phyloP scores from a whole-genome alignment of 352 stramenopile genomes.

The Albugo candida region DNA sequence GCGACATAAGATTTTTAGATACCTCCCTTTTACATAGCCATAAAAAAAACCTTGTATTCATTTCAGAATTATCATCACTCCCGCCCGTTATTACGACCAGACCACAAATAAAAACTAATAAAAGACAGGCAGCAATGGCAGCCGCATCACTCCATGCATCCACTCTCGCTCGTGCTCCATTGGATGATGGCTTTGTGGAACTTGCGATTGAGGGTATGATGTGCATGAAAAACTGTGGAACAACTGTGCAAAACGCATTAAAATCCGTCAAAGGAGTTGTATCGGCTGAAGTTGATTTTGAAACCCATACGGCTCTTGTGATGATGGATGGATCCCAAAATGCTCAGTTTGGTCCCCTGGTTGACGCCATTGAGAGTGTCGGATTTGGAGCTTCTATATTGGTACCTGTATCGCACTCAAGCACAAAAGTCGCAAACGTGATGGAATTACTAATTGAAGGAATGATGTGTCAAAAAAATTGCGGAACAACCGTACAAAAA shows the following conservation, averaged over 20 bases:
- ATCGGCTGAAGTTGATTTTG: constrained; percentile 49
- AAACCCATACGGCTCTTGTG: constrained; percentile 39
- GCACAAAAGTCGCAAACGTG: background rate
- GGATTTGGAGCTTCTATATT: constrained; percentile 41
- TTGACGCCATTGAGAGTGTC: constrained; percentile 69
- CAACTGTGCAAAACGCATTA: constrained; percentile 74
- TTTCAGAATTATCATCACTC: too few relatives aligned
- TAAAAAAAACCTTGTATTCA: too few relatives aligned
- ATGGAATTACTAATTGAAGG: constrained; percentile 72
- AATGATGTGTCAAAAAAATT: constrained; percentile 93
- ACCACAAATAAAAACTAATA: too few relatives aligned
- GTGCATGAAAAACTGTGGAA: constrained; percentile 91
- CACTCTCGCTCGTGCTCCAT: too few relatives aligned
- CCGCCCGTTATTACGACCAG: too few relatives aligned
- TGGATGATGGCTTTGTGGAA: constrained; percentile 5
- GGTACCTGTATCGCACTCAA: constrained; percentile 4
- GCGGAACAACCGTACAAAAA: constrained; percentile 79
- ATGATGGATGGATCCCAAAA: constrained; percentile 19
- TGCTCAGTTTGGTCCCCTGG: constrained; percentile 20
- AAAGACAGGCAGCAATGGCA: too few relatives aligned
- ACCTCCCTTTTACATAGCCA: too few relatives aligned
- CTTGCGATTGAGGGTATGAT: constrained; percentile 87
- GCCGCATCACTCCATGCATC: too few relatives aligned
- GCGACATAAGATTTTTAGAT: too few relatives aligned
- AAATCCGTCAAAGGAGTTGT: constrained; percentile 47